Evolutionary conservation across 805 yeast species (phyloP), one percentile per base, ranked within the genome.

Genomic region (Starmera amethionina): DNA sequence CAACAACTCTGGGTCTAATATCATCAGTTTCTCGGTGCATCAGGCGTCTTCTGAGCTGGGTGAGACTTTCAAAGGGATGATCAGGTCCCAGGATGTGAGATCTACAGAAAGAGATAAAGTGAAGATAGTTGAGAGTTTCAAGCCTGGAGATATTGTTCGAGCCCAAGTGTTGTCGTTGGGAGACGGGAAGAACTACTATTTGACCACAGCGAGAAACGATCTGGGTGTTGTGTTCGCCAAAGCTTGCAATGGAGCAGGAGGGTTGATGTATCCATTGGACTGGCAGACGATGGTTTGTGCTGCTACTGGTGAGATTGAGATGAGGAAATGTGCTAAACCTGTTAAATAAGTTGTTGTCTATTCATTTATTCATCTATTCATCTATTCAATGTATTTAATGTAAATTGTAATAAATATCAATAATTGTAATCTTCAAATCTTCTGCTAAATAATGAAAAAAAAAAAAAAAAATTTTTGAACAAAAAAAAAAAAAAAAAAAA

Each of bases 271-370:
- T 50, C 94, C 98, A 2, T 62, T 87, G 34, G 97, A 93, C 61
- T 93, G 97, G 97, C 89, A 87, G 62, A 83, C 87, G 11, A 93
- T 94, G 97, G 71, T 82, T 29, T 77, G 84, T 46, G 79, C 87
- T 3, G 65, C 61, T 22, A 77, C 89, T 3, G 96, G 96, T 2
- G 73, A 70, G 9, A 60, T 76, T 11, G 97, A 88, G 52, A 67
- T 68, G 49, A 72, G 98, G 43, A 93, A 93, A 60, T 86, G 95
- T 63, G 98, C 98, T 3, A 88, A 86, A 57, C 95, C 96, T 11
- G 83, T 77, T 50, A 68, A 49, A 53, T 15, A 15, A 22, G 9
- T 22, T 22, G 7, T 22, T 7, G 4, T 22, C 25, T 22, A 22
- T 5, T 22, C 25, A 7, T 22, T 5, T 22, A 22, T 22, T 22